These are phyloP conservation scores for Gaultheria prostrata DNA, from an alignment of 148 eudicot species.

Conservation along the genomic window DNA sequence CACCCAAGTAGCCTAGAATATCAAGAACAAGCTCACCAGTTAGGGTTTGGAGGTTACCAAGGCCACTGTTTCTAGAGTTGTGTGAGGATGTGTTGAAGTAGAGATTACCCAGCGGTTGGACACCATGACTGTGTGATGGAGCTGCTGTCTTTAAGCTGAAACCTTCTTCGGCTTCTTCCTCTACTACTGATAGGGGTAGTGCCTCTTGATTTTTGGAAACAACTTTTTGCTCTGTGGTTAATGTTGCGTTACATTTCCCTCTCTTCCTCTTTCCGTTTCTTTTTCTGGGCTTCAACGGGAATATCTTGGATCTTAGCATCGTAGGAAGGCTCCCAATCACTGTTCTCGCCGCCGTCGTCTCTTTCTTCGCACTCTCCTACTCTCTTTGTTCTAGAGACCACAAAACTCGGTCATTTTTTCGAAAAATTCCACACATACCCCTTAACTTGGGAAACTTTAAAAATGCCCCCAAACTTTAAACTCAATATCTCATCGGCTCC, in stretches of 20 bases:
- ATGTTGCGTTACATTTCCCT: neutral
- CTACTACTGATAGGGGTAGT: neutral
- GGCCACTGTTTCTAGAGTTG: conserved; percentile 75
- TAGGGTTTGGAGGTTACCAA: conserved; percentile 63
- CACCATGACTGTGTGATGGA: conserved; percentile 53
- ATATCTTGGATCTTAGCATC: conserved; percentile 45
- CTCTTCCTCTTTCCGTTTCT: conserved; percentile 19
- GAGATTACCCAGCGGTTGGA: conserved; percentile 85
- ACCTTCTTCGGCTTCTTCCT: conserved; percentile 33
- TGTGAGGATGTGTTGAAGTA: conserved; percentile 47
- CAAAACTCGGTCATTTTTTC: neutral
- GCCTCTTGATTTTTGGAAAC: neutral
- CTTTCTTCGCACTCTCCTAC: neutral
- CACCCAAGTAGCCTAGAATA: conserved; percentile 65
- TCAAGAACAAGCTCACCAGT: conserved; percentile 91
- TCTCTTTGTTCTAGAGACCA: neutral
- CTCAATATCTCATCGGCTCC: too few species aligned
- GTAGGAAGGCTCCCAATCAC: neutral
- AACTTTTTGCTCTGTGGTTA: neutral
- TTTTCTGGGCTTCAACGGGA: conserved; percentile 32
- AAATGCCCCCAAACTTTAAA: too few species aligned
- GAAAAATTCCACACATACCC: neutral
- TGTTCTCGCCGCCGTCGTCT: neutral
- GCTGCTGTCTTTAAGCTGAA: conserved; percentile 58
- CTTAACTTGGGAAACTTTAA: neutral